Percentiles rank a stretch among this genome's conserved stretches.
These are phyloP conservation scores for Dictyostelium intermedium DNA, from an alignment of 78 protist genomes.

Conservation along the genomic window DNA sequence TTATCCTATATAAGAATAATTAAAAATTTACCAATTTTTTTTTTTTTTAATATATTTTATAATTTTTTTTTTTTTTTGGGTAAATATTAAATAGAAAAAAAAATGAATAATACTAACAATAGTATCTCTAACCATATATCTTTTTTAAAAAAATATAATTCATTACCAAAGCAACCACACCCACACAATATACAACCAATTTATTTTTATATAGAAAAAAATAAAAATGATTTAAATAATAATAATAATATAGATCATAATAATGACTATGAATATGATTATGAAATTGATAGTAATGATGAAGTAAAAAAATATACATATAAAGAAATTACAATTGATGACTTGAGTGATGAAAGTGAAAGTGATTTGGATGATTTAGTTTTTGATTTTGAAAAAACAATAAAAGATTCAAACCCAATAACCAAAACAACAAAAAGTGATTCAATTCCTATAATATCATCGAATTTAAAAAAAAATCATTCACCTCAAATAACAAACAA, in stretches of 20 bases:
- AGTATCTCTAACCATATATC: background rate
- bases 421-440: background rate
- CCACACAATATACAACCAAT: too few relatives aligned
- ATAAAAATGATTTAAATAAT: background rate
- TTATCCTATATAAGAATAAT: background rate
- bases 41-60: too few relatives aligned
- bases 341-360: background rate
- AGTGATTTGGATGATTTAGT: background rate
- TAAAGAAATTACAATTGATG: background rate
- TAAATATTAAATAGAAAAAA: background rate
- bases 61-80: background rate
- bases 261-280: background rate
- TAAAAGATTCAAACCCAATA: background rate
- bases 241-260: background rate
- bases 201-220: background rate
- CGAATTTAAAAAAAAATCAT: background rate
- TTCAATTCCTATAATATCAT: background rate
- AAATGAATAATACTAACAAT: too few relatives aligned
- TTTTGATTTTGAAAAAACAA: background rate
- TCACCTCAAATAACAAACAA: background rate
- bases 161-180: background rate
- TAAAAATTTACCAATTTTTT: too few relatives aligned
- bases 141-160: background rate
- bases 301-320: background rate
- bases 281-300: background rate